Percentiles rank a stretch among this genome's conserved stretches.
Evolutionary conservation across 2,329 filamentous ascomycete species (phyloP).

Genomic region (Alternaria incomplexa): DNA sequence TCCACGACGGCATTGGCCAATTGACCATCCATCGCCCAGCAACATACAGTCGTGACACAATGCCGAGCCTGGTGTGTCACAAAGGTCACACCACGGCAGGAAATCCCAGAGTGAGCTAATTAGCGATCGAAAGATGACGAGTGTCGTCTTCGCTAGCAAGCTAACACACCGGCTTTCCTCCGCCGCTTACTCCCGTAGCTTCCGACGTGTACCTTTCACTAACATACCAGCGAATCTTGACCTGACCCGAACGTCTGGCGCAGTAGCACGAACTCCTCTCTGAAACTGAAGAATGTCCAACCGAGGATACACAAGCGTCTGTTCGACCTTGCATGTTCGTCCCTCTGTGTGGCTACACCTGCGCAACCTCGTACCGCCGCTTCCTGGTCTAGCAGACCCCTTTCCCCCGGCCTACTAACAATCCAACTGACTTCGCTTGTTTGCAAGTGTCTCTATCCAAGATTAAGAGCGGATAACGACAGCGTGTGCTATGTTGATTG

Average conservation of each 20-base stretch:
- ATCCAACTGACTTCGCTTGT: conserved; percentile 16
- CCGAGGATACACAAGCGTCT: conserved; percentile 17
- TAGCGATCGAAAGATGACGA: neutral
- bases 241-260: neutral
- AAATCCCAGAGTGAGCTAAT: neutral
- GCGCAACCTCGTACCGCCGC: conserved; percentile 28
- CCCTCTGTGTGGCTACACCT: conserved; percentile 3
- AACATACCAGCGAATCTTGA: neutral
- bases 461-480: conserved; percentile 23
- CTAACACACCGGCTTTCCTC: neutral
- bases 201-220: neutral
- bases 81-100: conserved; percentile 12
- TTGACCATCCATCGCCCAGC: conserved; percentile 21
- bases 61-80: conserved; percentile 21
- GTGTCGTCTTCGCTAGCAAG: conserved; percentile 1
- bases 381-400: conserved; percentile 9
- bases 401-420: conserved; percentile 15
- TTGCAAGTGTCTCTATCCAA: conserved; percentile 9
- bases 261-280: conserved; percentile 14
- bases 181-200: neutral
- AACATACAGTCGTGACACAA: conserved; percentile 26
- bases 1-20: conserved; percentile 20
- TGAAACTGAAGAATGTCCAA: conserved; percentile 7
- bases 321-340: conserved; percentile 24
- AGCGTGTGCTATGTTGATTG: conserved; percentile 14